Evolutionary conservation across 768 basidiomycete genomes (phyloP).

Genomic region (Pleurotus platypus): DNA sequence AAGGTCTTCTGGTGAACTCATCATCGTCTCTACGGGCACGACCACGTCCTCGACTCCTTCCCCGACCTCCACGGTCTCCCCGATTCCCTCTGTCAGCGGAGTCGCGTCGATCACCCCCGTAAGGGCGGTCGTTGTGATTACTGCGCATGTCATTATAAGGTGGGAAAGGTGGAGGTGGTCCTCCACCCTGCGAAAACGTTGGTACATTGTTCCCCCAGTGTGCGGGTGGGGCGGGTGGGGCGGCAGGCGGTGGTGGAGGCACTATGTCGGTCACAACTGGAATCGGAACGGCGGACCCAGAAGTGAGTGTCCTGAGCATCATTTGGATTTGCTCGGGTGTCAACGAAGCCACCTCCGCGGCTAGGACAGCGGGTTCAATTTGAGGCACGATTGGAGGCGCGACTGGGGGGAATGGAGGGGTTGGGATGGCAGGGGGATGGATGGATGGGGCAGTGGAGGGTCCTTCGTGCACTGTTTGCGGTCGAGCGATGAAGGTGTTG

Average conservation of each 20-base stretch:
- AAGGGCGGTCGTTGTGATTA: constrained; percentile 17
- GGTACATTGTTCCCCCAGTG: background rate
- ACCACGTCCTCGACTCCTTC: constrained; percentile 28
- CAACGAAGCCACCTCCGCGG: constrained; percentile 68
- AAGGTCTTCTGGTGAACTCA: constrained; percentile 30
- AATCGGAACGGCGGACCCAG: constrained; percentile 28
- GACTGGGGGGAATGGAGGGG: constrained; percentile 21
- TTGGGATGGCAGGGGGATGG: constrained; percentile 11
- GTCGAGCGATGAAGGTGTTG: constrained; percentile 12
- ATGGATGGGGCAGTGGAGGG: constrained; percentile 15
- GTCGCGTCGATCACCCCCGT: constrained; percentile 25
- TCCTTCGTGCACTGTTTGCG: constrained; percentile 13
- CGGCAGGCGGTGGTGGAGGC: constrained; percentile 19
- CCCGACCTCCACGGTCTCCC: constrained; percentile 25
- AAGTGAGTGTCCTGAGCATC: constrained; percentile 57
- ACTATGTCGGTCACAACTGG: constrained; percentile 12
- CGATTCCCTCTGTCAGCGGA: constrained; percentile 12
- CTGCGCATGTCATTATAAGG: background rate
- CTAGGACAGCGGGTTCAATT: constrained; percentile 49
- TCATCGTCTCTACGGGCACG: constrained; percentile 25
- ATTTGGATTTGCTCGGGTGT: constrained; percentile 75
- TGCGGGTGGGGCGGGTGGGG: constrained; percentile 10
- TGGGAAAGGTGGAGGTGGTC: constrained; percentile 11
- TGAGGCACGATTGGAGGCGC: background rate
- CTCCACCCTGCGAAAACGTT: constrained; percentile 13